These are phyloP conservation scores for Geotrichum citri-aurantii DNA, from an alignment of 1,139 yeast species.

Conservation along the genomic window DNA sequence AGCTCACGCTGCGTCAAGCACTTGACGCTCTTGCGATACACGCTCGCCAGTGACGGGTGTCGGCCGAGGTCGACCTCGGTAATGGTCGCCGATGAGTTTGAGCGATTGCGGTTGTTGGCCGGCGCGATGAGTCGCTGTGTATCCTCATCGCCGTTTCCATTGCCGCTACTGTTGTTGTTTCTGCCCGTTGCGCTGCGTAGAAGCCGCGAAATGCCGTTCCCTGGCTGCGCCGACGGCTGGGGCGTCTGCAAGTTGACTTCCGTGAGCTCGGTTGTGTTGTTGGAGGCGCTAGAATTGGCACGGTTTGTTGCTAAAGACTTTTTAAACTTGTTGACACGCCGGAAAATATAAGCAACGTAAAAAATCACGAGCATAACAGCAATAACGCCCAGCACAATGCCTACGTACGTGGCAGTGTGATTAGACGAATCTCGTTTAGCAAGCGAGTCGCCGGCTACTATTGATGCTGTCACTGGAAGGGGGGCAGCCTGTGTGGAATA, in stretches of 20 bases:
- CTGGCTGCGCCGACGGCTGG: background rate
- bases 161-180: background rate
- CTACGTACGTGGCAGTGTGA: constrained; percentile 4
- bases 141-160: constrained; percentile 2
- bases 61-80: constrained; percentile 10
- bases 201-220: background rate
- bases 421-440: background rate
- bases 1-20: constrained; percentile 15
- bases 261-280: background rate
- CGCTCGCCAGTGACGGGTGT: constrained; percentile 13
- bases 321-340: constrained; percentile 1
- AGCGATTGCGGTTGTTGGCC: background rate
- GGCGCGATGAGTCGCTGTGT: constrained; percentile 12
- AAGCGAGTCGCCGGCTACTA: background rate
- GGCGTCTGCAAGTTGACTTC: background rate
- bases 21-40: constrained; percentile 10
- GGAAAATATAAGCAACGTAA: background rate
- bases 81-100: background rate
- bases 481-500: background rate
- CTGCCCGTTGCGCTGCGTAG: background rate
- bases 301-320: background rate
- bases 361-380: background rate
- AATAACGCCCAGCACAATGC: constrained; percentile 1
- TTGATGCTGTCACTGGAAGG: background rate
- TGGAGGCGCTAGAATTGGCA: background rate